phyloP scores from a whole-genome alignment of 1,139 yeast genomes.

The Yamadazyma buinensis region DNA sequence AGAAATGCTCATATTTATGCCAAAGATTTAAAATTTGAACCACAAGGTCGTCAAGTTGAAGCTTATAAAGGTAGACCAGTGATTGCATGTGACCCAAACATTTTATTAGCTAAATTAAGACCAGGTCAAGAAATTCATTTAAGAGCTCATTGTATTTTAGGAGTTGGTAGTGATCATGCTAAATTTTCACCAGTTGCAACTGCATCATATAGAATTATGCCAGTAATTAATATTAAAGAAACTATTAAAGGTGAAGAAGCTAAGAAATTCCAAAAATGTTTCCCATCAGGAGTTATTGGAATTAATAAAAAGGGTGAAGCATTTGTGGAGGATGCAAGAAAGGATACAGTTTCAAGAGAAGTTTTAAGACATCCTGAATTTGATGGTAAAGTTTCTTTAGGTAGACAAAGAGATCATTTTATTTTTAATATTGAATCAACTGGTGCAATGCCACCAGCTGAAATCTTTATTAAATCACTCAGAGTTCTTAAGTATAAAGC shows the following conservation, averaged over 20 bases:
- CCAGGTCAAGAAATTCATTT: slow-evolving; percentile 96
- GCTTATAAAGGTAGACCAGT: slow-evolving; percentile 66
- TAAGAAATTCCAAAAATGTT: slow-evolving; percentile 75
- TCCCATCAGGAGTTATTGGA: slow-evolving; percentile 89
- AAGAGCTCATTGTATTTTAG: slow-evolving; percentile 86
- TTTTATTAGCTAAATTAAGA: slow-evolving; percentile 84
- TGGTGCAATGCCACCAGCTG: slow-evolving; percentile 97
- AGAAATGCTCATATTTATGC: slow-evolving; percentile 87
- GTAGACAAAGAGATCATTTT: slow-evolving; percentile 88
- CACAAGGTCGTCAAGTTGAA: slow-evolving; percentile 83
- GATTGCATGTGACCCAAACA: slow-evolving; percentile 80
- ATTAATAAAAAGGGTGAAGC: slow-evolving; percentile 71
- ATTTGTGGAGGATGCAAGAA: slow-evolving; percentile 79
- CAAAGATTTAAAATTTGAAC: slow-evolving; percentile 81
- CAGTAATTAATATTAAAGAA: slow-evolving; percentile 74
- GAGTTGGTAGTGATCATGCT: slow-evolving; percentile 94
- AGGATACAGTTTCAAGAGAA: slow-evolving; percentile 95
- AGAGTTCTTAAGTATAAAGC: slow-evolving; percentile 84
- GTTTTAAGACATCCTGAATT: slow-evolving; percentile 92
- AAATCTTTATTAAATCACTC: slow-evolving; percentile 86
- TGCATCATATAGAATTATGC: slow-evolving; percentile 93
- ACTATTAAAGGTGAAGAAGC: slow-evolving; percentile 82
- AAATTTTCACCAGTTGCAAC: slow-evolving; percentile 96
- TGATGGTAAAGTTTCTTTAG: slow-evolving; percentile 81
- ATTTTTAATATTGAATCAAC: slow-evolving; percentile 91